Base-by-base conservation (phyloP, 257 asterid genomes). In the Fraxinus americana region DNA sequence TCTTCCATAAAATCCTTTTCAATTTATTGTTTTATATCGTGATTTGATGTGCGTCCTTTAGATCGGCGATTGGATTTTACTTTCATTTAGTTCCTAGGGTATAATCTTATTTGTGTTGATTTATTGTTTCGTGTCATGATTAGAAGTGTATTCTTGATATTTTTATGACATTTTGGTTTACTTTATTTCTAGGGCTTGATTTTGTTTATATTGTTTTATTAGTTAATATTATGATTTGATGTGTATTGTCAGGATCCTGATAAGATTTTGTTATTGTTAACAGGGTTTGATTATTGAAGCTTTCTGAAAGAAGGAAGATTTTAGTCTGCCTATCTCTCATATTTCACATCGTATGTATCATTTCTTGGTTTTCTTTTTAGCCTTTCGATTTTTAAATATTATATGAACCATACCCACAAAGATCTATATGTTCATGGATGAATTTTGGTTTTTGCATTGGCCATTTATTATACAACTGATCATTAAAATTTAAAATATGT, bases 301-400 rank as follows among this genome's bases (percentile, higher is more conserved):
- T 76, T 77, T 77, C 45, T 41, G 78, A 34, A 25, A 65, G 78
- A 41, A 41, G 48, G 21, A 8, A 45, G 7, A 45, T 65, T 76
- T 39, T 72, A 50, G 61, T 71, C 77, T 77, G 38, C 1, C 5
- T 3, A 61, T 25, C 68, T 61, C 34, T 23, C 34, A 61, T 23
- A 61, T 23, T 2, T 61, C 67, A 5, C 23, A n/a, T 61, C 16
- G 32, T 54, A 61, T 6, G 34, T 41, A 79, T 50, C 50, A 30
- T 25, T 70, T 71, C 39, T 67, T 27, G 84, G 34, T 2, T 7
- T 61, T 61, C 32, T 7, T 61, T 23, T 54, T 14, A 0, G 11
- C 3, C 21, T 11, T 54, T 54, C 8, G 19, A 4, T 54, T 54
- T 1, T 54, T 19, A 54, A 54, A 54, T 19, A 4, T 16, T 16